Evolutionary conservation across 257 asterid genomes (phyloP).

Genomic region (Capsicum baccatum): DNA sequence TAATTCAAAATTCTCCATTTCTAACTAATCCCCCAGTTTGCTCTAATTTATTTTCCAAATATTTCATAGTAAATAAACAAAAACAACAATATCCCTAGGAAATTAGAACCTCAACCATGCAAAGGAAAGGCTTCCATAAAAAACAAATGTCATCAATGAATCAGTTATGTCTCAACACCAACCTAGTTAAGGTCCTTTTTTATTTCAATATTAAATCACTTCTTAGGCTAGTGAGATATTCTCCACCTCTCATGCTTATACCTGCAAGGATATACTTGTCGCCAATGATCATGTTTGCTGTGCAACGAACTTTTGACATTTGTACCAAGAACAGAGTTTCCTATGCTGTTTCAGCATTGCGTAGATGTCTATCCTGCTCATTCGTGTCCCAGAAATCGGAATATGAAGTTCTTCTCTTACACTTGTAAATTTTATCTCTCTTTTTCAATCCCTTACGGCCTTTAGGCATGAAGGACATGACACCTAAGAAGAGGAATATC

Average conservation of each 20-base stretch:
- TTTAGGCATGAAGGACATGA: conserved; percentile 28
- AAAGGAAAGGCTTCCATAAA: not conserved
- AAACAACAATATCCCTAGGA: not conserved
- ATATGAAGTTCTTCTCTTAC: conserved; percentile 34
- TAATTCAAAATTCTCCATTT: not conserved
- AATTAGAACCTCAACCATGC: not conserved
- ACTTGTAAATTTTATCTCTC: conserved; percentile 27
- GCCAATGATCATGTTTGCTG: not conserved
- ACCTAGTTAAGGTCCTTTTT: too few relatives aligned
- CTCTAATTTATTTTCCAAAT: not conserved
- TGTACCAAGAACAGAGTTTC: not conserved
- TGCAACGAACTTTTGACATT: not conserved
- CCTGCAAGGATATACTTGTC: too few relatives aligned
- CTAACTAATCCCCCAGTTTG: not conserved
- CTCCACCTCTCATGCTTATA: not conserved
- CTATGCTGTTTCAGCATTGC: conserved; percentile 30
- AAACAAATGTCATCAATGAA: not conserved
- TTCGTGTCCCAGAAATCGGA: conserved; percentile 32
- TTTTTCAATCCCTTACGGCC: conserved; percentile 33
- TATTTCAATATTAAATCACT: not conserved
- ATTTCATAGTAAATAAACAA: not conserved
- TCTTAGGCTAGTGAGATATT: not conserved
- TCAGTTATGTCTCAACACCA: too few relatives aligned
- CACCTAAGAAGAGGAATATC: conserved; percentile 27
- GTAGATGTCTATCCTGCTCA: conserved; percentile 32